Conservation (phyloP, 1,139 yeast genomes). For the Eremothecium cymbalariae region DNA sequence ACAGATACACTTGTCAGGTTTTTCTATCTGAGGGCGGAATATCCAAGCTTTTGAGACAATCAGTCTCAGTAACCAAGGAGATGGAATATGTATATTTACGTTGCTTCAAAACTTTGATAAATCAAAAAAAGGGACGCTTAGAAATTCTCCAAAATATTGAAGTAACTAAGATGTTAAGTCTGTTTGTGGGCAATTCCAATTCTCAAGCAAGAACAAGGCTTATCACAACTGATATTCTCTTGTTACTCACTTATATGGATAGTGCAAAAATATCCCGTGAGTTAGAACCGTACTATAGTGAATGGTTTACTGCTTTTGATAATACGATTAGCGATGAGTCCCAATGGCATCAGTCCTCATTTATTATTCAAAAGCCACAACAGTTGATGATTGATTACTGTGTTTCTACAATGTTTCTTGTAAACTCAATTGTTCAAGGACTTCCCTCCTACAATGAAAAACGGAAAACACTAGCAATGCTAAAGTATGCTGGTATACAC, state of each 20-base stretch:
- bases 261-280: conserved; percentile 12
- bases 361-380: conserved; percentile 12
- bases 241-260: conserved; percentile 19
- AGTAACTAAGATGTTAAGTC: conserved; percentile 15
- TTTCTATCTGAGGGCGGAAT: conserved; percentile 16
- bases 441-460: conserved; percentile 17
- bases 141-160: conserved; percentile 11
- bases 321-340: conserved; percentile 3
- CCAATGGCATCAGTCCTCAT: conserved; percentile 3
- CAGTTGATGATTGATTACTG: conserved; percentile 15
- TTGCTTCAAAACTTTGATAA: conserved; percentile 22
- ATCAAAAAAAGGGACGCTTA: conserved; percentile 14
- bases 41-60: background rate
- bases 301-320: conserved; percentile 7
- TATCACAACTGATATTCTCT: conserved; percentile 20
- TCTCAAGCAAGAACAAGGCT: conserved; percentile 15
- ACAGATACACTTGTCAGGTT: conserved; percentile 11
- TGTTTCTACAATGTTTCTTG: conserved; percentile 19
- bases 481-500: conserved; percentile 18
- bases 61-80: conserved; percentile 8
- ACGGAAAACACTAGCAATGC: conserved; percentile 12
- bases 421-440: conserved; percentile 24
- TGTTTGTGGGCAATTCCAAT: conserved; percentile 10
- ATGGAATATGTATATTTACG: conserved; percentile 21
- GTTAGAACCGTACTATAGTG: conserved; percentile 4